Conservation (phyloP, 192 early-diverging fungal species). For the Gonapodya prolifera region DNA sequence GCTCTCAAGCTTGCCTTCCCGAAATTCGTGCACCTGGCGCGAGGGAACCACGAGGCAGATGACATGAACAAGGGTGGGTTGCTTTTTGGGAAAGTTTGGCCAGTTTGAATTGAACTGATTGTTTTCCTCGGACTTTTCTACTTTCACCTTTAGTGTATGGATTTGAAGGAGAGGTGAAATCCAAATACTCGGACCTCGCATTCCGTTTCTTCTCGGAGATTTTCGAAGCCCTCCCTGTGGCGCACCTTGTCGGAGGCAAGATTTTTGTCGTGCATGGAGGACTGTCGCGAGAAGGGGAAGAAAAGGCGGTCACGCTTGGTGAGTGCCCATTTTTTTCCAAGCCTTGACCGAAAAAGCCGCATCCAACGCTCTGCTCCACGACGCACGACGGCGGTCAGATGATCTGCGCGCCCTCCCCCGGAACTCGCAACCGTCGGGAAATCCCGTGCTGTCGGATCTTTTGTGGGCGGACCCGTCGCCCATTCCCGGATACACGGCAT, state of each 20-base stretch:
- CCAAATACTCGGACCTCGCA: constrained; percentile 83
- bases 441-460: constrained; percentile 83
- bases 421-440: constrained; percentile 61
- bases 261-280: constrained; percentile 97
- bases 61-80: constrained; percentile 81
- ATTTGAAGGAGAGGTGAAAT: constrained; percentile 94
- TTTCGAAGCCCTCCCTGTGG: constrained; percentile 87
- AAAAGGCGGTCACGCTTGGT: constrained; percentile 66
- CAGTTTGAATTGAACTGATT: background rate
- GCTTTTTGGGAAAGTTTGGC: background rate
- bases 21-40: constrained; percentile 63
- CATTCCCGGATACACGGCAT: constrained; percentile 65
- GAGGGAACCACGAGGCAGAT: constrained; percentile 97
- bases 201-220: constrained; percentile 92
- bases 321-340: no score
- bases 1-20: constrained; percentile 87
- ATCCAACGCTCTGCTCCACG: background rate
- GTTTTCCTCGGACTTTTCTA: background rate
- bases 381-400: no score
- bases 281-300: constrained; percentile 73
- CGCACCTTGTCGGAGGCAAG: constrained; percentile 79
- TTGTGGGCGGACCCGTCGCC: constrained; percentile 96
- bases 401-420: constrained; percentile 70
- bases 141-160: constrained; percentile 60
- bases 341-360: background rate